Base-by-base conservation (phyloP, 1,284 basidiomycete genomes). In the Cryptococcus maquisensis region DNA sequence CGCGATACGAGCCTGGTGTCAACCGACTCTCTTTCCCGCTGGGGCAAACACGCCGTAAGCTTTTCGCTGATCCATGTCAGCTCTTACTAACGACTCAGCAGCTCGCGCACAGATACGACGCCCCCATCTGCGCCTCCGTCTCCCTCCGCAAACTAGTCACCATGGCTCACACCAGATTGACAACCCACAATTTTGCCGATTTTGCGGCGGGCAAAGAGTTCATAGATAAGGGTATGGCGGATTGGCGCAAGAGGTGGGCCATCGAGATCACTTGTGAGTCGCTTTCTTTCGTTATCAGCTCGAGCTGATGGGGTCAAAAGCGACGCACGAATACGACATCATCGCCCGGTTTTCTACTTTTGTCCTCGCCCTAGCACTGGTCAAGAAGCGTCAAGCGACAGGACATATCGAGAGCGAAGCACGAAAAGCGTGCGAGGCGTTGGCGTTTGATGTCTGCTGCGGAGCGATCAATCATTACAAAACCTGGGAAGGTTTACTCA, bases 391-490 rank as follows among this genome's bases (percentile, higher is more conserved):
- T 4, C 50, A 56, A 39, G 13, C 26, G 9, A 32, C 43, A 9
- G 48, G 46, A 1, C 20, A 36, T 2, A 49, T 49, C 10, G 49
- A 60, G 39, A 28, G 18, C 3, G 55, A 57, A 39, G 61, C 57
- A 18, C 41, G 49, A 36, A 40, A 40, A 20, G 49, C 46, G 20
- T 58, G 59, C 26, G 61, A 57, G 45, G 39, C 23, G 3, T 20
- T 61, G 26, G 61, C 61, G 9, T 61, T 63, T 32, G 56, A 63
- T 23, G 61, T 63, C 1, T 55, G 53, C 24, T 63, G 61, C 39
- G 43, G 49, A 7, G 40, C 61, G 6, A 59, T 61, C 15, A 41
- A 55, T 26, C 54, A 58, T 44, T 63, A 60, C 49, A 56, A 56
- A 32, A 50, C 59, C 5, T 60, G 58, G 59, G 39, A 23, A 12